A percentile compares a stretch with the other conserved stretches of the same genome.
Conservation (phyloP, 306 rosid genomes). For the Cucumis cinereus region DNA sequence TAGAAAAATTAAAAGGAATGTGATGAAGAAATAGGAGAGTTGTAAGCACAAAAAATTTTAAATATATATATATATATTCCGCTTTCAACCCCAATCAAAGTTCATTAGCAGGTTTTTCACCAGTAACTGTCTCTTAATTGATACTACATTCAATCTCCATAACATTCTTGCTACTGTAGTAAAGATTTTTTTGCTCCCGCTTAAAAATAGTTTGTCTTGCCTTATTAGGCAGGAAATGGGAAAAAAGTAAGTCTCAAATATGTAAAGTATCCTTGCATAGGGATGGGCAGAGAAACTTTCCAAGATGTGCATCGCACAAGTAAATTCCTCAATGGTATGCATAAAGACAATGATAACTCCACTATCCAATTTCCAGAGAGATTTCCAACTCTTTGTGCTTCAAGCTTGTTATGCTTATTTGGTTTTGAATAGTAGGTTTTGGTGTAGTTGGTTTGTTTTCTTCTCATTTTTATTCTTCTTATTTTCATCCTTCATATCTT, state of each 20-base stretch:
- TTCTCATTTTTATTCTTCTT: not conserved
- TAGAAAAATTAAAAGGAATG: not conserved
- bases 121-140: not conserved
- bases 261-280: not conserved
- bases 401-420: not conserved
- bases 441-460: no score
- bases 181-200: not conserved
- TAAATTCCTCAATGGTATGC: not conserved
- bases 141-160: not conserved
- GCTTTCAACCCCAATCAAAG: not conserved
- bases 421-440: not conserved
- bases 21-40: not conserved
- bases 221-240: not conserved
- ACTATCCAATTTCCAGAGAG: not conserved
- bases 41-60: not conserved
- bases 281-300: not conserved
- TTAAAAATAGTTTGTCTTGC: not conserved
- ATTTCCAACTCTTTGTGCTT: not conserved
- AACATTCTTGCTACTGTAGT: not conserved
- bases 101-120: not conserved
- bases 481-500: not conserved
- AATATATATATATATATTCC: not conserved
- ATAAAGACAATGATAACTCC: not conserved
- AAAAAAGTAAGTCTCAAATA: not conserved
- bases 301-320: not conserved